Base-by-base conservation (phyloP, 352 stramenopile species). In the Phytophthora crassamura region DNA sequence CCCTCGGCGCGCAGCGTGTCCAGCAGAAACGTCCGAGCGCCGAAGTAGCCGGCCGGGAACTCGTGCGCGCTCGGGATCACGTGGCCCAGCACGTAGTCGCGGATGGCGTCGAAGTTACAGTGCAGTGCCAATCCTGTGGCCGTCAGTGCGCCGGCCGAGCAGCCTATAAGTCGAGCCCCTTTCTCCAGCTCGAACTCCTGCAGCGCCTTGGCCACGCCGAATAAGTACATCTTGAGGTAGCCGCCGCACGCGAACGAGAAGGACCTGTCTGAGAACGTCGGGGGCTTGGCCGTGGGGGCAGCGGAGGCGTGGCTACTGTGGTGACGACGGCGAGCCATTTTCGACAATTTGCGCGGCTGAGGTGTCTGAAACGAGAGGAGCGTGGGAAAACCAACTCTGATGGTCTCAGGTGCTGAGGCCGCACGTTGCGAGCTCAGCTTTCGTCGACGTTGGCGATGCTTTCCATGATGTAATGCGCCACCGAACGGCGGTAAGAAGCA, bases 191-290 rank as follows among this genome's bases (percentile, higher is more conserved):
- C 78, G 59, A 80, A 78, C 58, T 95, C 57, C 50, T 97, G 86
- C 20, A 97, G 75, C 16, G 86, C 86, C 59, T 96, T 94, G 58
- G 85, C 85, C 28, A 96, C 88, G 41, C 89, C 89, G 42, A 97
- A 95, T 16, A 90, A 67, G 69, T 95, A 96, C 82, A 90, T 90
- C 67, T 95, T 96, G 62, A 97, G 85, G 82, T 84, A 97, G 0
- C 89, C 89, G 22, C 84, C 86, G 51, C 87, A 94, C 1, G 86
- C 84, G 67, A 97, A 97, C 63, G 87, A 96, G 74, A 91, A 93
- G 66, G 84, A 93, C 59, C 64, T n/a, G 25, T 66, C 65, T 43
- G 54, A 64, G 49, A 42, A 22, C 10, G 22, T 25, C 22, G 22
- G 22, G 22, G 36, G 22, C 33, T 39, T 48, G 7, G 40, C 25